phyloP scores from a whole-genome alignment of 306 rosid genomes.

The Castanospermum australe region DNA sequence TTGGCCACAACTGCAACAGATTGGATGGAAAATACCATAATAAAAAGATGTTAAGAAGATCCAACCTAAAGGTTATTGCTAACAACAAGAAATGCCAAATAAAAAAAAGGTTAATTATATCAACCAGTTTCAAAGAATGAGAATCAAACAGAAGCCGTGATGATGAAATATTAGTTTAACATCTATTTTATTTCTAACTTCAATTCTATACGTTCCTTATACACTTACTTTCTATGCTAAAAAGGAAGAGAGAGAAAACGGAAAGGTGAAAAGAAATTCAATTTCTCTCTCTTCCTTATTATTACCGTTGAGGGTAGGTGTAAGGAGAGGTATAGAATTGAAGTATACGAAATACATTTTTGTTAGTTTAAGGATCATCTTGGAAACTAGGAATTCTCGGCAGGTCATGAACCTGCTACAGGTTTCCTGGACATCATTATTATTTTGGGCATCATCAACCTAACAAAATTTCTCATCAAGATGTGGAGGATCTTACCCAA shows the following conservation, averaged over 20 bases:
- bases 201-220: too few relatives aligned
- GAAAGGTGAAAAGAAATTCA: too few relatives aligned
- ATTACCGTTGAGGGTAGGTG: too few relatives aligned
- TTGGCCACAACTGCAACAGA: constrained; percentile 76
- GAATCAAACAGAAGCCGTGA: constrained; percentile 9
- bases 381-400: constrained; percentile 10
- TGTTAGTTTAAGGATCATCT: constrained; percentile 8
- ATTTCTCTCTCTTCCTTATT: too few relatives aligned
- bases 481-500: constrained; percentile 55
- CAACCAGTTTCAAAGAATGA: constrained; percentile 1
- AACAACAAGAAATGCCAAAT: neutral
- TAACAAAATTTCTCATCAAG: neutral
- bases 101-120: neutral
- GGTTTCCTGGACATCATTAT: too few relatives aligned
- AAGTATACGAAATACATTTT: too few relatives aligned
- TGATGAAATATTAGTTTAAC: neutral
- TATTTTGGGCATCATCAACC: neutral
- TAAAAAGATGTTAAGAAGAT: constrained; percentile 3
- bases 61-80: neutral
- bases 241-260: too few relatives aligned
- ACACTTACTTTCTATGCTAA: too few relatives aligned
- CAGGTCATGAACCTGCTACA: neutral
- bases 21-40: neutral
- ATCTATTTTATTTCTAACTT: too few relatives aligned
- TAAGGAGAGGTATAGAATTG: too few relatives aligned